Base-by-base conservation (phyloP, 768 basidiomycete genomes). In the Psilocybe subaeruginosa region DNA sequence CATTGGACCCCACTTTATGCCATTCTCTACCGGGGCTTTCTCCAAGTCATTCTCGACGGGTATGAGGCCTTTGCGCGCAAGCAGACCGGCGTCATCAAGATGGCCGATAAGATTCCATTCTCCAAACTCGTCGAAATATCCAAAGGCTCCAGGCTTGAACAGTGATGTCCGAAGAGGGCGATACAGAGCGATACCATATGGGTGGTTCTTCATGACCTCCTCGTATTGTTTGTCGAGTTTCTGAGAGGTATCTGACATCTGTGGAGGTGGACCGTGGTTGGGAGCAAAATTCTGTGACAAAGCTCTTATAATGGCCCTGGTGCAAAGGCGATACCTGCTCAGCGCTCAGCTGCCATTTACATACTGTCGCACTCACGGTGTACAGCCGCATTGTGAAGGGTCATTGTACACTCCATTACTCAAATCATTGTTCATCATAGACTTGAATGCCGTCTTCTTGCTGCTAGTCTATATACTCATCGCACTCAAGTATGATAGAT, bases 1-100 rank as follows among this genome's bases (percentile, higher is more conserved):
- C 52, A 62, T 69, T 12, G 70, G 68, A 11, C 66, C 66, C 68
- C 70, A 69, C 23, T 50, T 43, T 64, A 71, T 69, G 3, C 61
- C 63, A 41, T 63, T 58, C 11, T 71, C 68, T 2, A 58, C 35
- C 1, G 68, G 65, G 6, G 68, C 70, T 35, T 61, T 66, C 46
- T 64, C 62, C 23, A 64, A 31, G 23, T 54, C 58, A 7, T 56
- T 56, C 9, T 61, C 59, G 19, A 62, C 29, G n/a, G 57, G 54
- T 16, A 41, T 52, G 30, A 71, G 39, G 9, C 65, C 65, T 33
- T 63, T 69, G 19, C 33, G 30, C 33, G n/a, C 16, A 29, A 71
- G 50, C 1, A 31, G 41, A 5, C 46, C 56, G 1, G 37, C 51
- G 35, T 68, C 55, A 19, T 61, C 62, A 14, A 71, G 60, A 45